Percentiles rank a stretch among this genome's conserved stretches.
These are phyloP conservation scores for Cryphonectria naterciae DNA, from an alignment of 2,329 filamentous ascomycete genomes.

Conservation along the genomic window DNA sequence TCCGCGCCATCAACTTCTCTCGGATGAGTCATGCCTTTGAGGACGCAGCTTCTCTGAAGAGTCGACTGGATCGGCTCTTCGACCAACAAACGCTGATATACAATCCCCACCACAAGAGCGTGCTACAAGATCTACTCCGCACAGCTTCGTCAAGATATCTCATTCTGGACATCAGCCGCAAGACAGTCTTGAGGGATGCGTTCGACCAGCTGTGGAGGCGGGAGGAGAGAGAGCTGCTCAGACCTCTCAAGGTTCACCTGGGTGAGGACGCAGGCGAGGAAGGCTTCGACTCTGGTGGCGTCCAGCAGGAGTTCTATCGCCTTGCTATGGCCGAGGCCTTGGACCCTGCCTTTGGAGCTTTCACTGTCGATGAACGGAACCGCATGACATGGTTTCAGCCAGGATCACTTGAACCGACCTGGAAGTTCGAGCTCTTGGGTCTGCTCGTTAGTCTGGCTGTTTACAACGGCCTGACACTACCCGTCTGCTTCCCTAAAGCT, in stretches of 20 bases:
- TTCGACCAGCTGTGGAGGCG: constrained; percentile 90
- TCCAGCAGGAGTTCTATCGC: constrained; percentile 96
- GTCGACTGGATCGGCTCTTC: constrained; percentile 60
- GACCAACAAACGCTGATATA: constrained; percentile 58
- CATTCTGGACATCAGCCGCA: constrained; percentile 69
- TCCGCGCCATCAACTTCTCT: constrained; percentile 85
- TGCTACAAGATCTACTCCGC: constrained; percentile 65
- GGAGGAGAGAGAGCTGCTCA: constrained; percentile 78
- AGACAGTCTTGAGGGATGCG: constrained; percentile 71
- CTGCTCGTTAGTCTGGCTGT: constrained; percentile 86
- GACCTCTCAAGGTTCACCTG: constrained; percentile 86
- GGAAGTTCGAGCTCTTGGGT: constrained; percentile 90
- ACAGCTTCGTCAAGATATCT: constrained; percentile 73
- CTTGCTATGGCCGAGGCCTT: constrained; percentile 80
- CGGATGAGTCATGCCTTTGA: constrained; percentile 83
- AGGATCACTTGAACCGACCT: constrained; percentile 77
- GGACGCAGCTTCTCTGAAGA: constrained; percentile 62
- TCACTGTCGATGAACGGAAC: constrained; percentile 76
- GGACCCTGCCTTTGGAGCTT: constrained; percentile 76
- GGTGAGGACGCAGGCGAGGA: constrained; percentile 83
- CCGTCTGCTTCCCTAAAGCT: constrained; percentile 83
- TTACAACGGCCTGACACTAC: constrained; percentile 91
- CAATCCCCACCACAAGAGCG: constrained; percentile 61
- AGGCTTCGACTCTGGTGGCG: constrained; percentile 90
- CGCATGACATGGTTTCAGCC: constrained; percentile 89